Conservation (phyloP, 768 basidiomycete genomes). For the Auricularia sp. region DNA sequence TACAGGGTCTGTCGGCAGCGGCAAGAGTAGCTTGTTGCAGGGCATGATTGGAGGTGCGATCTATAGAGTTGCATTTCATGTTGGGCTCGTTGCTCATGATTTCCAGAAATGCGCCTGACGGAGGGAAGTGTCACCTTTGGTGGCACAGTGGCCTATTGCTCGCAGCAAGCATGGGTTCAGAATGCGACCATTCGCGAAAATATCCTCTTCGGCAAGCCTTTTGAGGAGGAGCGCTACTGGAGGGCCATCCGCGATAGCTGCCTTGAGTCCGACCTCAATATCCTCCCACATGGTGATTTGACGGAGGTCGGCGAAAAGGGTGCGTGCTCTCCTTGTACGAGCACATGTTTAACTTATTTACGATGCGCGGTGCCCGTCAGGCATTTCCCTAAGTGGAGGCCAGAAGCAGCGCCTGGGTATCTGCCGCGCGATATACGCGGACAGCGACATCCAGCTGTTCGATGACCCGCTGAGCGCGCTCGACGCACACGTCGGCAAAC, state of each 20-base stretch:
- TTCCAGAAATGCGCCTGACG: conserved; percentile 45
- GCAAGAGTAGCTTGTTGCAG: conserved; percentile 44
- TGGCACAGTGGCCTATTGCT: conserved; percentile 56
- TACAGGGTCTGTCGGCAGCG: conserved; percentile 26
- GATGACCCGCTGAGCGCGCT: conserved; percentile 88
- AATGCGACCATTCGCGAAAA: conserved; percentile 84
- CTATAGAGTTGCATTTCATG: neutral
- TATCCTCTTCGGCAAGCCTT: conserved; percentile 76
- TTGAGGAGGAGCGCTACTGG: conserved; percentile 77
- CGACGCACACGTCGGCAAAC: conserved; percentile 85
- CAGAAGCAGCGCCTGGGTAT: conserved; percentile 76
- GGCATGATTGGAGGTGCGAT: conserved; percentile 80
- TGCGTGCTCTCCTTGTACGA: too few species aligned
- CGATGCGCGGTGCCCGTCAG: conserved; percentile 18
- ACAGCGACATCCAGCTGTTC: conserved; percentile 79
- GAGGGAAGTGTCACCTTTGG: conserved; percentile 48
- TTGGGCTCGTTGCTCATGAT: neutral
- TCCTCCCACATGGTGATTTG: conserved; percentile 66
- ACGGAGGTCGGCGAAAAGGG: conserved; percentile 73
- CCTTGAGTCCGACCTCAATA: conserved; percentile 67
- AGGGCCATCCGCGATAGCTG: conserved; percentile 67
- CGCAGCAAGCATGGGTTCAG: conserved; percentile 70
- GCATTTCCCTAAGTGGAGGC: conserved; percentile 81
- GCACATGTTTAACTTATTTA: too few species aligned
- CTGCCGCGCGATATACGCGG: conserved; percentile 77